Base-by-base conservation (phyloP, 768 basidiomycete genomes). In the Suillus americanus region DNA sequence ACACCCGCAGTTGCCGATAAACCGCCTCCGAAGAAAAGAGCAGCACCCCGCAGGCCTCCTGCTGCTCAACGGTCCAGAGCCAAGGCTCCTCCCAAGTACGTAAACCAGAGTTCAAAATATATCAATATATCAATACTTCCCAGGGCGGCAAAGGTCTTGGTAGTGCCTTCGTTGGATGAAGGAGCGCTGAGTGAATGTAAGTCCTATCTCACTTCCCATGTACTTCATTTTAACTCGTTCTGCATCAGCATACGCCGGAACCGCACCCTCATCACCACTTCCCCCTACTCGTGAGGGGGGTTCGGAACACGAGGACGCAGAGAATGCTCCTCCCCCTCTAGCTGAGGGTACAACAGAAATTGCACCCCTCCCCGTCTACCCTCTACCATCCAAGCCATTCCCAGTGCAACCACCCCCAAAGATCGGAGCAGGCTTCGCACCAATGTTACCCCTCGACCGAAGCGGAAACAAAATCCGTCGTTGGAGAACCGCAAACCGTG, bases 301-400 rank as follows among this genome's bases (percentile, higher is more conserved):
- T 28, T 84, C 86, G 40, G 86, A 87, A 56, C 82, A 82, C 43
- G 86, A 86, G 64, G 74, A 71, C 33, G 62, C 70, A 18, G 71
- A 73, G 46, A 40, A 41, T 28, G 70, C 65, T 0, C 73, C 66
- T 28, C 78, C 77, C 9, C 75, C 80, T 46, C 73, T 45, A 35
- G 63, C 69, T 10, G 66, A 78, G 68, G 74, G 67, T 64, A 73
- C 75, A 20, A 74, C 81, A 61, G 85, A 90, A 60, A 84, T 78
- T 61, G 79, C 83, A 23, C 84, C 91, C 1, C 80, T 90, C 3
- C 92, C 92, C 3, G 76, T 88, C 35, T 94, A 92, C 67, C 90
- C 92, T 1, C 83, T 93, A 28, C 91, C 92, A 14, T 83, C 87
- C n/a, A 92, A 90, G 74, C 90, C 91, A 0, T 92, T 92, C 78